phyloP scores from a whole-genome alignment of 1,284 basidiomycete genomes.

The Melanopsichium pennsylvanicum region DNA sequence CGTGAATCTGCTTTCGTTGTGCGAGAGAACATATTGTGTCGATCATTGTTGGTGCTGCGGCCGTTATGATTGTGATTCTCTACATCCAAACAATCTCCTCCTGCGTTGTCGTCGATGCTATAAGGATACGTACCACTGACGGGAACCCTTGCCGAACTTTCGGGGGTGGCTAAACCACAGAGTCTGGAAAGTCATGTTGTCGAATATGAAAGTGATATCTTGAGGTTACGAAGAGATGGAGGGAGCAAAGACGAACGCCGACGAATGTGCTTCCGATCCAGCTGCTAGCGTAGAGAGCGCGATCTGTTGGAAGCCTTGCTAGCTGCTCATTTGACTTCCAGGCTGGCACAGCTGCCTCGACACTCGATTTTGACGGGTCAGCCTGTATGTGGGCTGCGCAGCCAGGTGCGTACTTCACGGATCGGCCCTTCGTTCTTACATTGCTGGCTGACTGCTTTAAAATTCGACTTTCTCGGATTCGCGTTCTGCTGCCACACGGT shows the following conservation, averaged over 20 bases:
- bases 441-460: too few relatives aligned
- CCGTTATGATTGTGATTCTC: not conserved
- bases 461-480: too few relatives aligned
- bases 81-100: not conserved
- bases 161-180: constrained; percentile 63
- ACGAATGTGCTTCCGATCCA: constrained; percentile 16
- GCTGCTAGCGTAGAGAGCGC: constrained; percentile 1
- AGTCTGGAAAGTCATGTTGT: constrained; percentile 64
- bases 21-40: too few relatives aligned
- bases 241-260: constrained; percentile 27
- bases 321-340: too few relatives aligned
- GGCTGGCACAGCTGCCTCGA: too few relatives aligned
- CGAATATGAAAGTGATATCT: constrained; percentile 35
- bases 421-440: too few relatives aligned
- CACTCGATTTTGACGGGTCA: too few relatives aligned
- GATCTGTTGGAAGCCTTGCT: too few relatives aligned
- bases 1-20: too few relatives aligned
- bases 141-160: constrained; percentile 64
- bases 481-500: not conserved
- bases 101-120: not conserved
- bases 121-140: constrained; percentile 57
- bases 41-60: too few relatives aligned
- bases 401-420: too few relatives aligned
- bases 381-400: too few relatives aligned
- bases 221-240: constrained; percentile 40